A percentile compares a stretch with the other conserved stretches of the same genome.
These are phyloP conservation scores for Pleurotus platypus DNA, from an alignment of 768 basidiomycete genomes.

Conservation along the genomic window DNA sequence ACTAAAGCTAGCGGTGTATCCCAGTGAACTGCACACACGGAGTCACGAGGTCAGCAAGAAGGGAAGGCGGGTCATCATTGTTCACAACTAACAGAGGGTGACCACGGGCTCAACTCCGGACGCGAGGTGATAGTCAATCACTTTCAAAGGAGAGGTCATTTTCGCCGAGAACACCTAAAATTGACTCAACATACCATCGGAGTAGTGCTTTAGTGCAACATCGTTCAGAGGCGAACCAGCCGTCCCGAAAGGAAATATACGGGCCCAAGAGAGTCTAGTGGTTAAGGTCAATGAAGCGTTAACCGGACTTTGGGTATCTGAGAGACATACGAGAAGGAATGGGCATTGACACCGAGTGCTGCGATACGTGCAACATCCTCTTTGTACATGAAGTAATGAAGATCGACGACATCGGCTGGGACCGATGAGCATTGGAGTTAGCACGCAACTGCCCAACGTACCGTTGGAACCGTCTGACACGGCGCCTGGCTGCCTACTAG, in stretches of 20 bases:
- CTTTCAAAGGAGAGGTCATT: conserved; percentile 15
- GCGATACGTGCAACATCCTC: conserved; percentile 46
- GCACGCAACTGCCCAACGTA: too few relatives aligned
- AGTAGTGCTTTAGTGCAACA: conserved; percentile 40
- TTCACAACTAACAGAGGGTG: conserved; percentile 40
- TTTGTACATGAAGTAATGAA: conserved; percentile 52
- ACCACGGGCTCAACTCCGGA: conserved; percentile 41
- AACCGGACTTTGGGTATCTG: neutral
- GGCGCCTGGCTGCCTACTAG: conserved; percentile 37
- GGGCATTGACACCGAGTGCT: conserved; percentile 47
- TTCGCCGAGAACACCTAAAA: too few relatives aligned
- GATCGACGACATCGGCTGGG: conserved; percentile 41
- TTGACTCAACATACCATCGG: conserved; percentile 33
- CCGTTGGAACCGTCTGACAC: conserved; percentile 43
- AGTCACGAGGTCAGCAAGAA: neutral
- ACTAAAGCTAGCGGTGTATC: conserved; percentile 43
- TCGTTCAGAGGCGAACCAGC: conserved; percentile 48
- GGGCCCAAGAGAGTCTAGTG: conserved; percentile 46
- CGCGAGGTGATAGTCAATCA: conserved; percentile 41
- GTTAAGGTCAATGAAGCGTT: neutral
- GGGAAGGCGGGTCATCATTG: neutral
- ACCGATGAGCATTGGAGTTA: too few relatives aligned
- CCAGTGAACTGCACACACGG: conserved; percentile 37
- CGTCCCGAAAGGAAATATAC: conserved; percentile 47
- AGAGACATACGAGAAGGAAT: conserved; percentile 44